These are phyloP conservation scores for Paracamarosporium sp. DNA, from an alignment of 2,329 filamentous ascomycete species.

Conservation along the genomic window DNA sequence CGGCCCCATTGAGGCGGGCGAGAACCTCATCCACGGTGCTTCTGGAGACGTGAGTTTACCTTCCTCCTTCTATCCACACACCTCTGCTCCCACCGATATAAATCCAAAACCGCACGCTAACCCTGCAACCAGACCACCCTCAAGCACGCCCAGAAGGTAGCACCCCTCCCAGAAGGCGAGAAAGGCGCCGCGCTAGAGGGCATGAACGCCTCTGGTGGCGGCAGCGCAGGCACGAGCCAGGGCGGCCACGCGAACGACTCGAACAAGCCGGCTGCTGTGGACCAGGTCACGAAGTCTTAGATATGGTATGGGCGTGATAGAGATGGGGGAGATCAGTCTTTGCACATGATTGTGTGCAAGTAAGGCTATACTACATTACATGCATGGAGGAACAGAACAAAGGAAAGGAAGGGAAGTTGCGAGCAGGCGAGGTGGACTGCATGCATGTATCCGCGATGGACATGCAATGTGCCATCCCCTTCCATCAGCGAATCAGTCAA, in stretches of 20 bases:
- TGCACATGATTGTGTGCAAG: slow-evolving; percentile 4
- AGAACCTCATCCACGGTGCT: slow-evolving; percentile 47
- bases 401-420: too few species aligned
- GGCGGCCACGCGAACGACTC: slow-evolving; percentile 20
- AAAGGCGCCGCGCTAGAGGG: slow-evolving; percentile 47
- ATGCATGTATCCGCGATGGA: not conserved
- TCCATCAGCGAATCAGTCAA: not conserved
- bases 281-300: slow-evolving; percentile 25
- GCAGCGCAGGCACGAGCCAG: slow-evolving; percentile 27
- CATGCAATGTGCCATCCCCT: not conserved
- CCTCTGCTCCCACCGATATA: not conserved
- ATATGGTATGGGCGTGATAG: not conserved
- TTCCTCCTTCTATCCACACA: not conserved
- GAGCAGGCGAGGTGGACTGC: too few species aligned
- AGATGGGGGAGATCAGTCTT: not conserved
- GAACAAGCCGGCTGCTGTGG: slow-evolving; percentile 27
- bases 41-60: slow-evolving; percentile 39
- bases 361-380: not conserved
- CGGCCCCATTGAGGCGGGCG: slow-evolving; percentile 44
- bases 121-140: slow-evolving; percentile 27
- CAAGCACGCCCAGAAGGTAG: slow-evolving; percentile 48
- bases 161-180: slow-evolving; percentile 46
- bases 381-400: not conserved
- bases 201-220: slow-evolving; percentile 44
- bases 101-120: not conserved